Percentiles rank a stretch among this genome's conserved stretches.
Conservation (phyloP, 441 rosid species). For the Gossypium lobatum region DNA sequence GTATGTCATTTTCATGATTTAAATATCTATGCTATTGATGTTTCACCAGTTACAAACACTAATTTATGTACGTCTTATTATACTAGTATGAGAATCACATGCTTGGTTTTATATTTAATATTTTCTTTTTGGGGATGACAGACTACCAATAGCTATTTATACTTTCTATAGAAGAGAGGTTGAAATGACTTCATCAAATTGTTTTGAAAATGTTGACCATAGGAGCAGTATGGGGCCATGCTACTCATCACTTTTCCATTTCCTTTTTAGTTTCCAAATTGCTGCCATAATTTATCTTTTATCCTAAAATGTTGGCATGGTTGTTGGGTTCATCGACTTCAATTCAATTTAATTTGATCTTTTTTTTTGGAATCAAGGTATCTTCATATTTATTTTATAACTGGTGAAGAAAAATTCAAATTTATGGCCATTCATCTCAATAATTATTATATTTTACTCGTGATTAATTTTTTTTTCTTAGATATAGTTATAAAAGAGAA, state of each 20-base stretch:
- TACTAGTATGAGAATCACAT: background rate
- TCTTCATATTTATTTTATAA: too few relatives aligned
- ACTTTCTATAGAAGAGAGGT: background rate
- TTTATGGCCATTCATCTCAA: too few relatives aligned
- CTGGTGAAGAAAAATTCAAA: too few relatives aligned
- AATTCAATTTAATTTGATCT: too few relatives aligned
- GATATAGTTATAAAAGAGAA: too few relatives aligned
- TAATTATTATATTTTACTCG: too few relatives aligned
- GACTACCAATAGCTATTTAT: background rate
- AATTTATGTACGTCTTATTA: background rate
- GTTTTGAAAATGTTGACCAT: background rate
- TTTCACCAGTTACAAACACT: background rate
- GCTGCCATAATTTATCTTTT: background rate
- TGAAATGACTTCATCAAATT: background rate
- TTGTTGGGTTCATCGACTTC: too few relatives aligned
- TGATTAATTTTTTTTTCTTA: too few relatives aligned
- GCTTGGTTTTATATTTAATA: background rate
- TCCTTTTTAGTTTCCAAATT: background rate
- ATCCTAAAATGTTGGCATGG: background rate
- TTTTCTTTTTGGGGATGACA: background rate
- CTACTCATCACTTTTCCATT: background rate
- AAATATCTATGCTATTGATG: background rate
- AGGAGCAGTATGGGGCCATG: background rate
- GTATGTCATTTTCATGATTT: background rate
- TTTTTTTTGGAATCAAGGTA: too few relatives aligned